phyloP scores from a whole-genome alignment of 768 basidiomycete genomes.

The Ramaria sp. region DNA sequence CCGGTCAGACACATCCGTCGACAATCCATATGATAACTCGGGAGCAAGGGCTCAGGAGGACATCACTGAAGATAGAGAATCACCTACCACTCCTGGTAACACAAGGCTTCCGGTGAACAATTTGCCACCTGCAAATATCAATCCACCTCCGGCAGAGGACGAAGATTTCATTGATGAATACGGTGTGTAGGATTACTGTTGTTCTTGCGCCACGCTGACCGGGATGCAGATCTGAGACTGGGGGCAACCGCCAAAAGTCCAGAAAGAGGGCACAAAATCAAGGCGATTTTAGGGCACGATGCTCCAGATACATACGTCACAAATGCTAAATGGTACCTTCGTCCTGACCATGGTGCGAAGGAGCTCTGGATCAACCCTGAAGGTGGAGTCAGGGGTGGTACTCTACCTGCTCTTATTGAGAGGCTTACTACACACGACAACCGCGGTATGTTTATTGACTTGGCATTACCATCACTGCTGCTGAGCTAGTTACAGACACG shows the following conservation, averaged over 20 bases:
- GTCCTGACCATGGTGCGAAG: slow-evolving; percentile 61
- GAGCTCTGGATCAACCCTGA: slow-evolving; percentile 85
- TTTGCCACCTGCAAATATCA: too few relatives aligned
- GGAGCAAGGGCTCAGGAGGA: background rate
- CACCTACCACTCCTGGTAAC: background rate
- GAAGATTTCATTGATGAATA: slow-evolving; percentile 1
- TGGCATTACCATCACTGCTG: slow-evolving; percentile 1
- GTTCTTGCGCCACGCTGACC: background rate
- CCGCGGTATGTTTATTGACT: slow-evolving; percentile 43
- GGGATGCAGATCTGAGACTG: background rate
- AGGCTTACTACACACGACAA: slow-evolving; percentile 86
- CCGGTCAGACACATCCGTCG: background rate
- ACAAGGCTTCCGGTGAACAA: background rate
- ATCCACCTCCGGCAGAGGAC: background rate
- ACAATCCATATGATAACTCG: background rate
- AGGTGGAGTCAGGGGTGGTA: slow-evolving; percentile 76
- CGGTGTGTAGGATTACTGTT: background rate
- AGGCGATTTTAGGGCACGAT: slow-evolving; percentile 55
- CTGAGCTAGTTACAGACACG: slow-evolving; percentile 37
- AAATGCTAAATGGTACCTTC: slow-evolving; percentile 61
- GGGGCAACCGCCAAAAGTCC: background rate
- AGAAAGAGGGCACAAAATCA: slow-evolving; percentile 37
- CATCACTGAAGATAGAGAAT: background rate
- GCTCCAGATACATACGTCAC: slow-evolving; percentile 35
- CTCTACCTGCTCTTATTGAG: slow-evolving; percentile 76